Conservation (phyloP, 2,329 filamentous ascomycete species). For the Chalaropsis ovoidea region DNA sequence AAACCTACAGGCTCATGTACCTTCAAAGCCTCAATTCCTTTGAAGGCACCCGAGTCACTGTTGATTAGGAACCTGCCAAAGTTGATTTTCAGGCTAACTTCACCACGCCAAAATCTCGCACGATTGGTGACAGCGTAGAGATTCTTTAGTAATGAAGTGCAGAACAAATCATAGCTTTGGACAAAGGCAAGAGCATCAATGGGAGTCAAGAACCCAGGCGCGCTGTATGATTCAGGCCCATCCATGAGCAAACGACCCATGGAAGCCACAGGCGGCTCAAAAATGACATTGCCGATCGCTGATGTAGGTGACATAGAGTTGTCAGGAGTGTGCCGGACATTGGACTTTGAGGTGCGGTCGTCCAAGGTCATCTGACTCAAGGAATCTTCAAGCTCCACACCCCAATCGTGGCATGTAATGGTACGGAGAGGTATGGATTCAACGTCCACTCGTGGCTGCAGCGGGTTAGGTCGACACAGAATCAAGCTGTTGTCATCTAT, state of each 20-base stretch:
- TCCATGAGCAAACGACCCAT: background rate
- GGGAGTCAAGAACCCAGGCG: background rate
- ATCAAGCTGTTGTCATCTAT: background rate
- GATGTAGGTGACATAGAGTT: background rate
- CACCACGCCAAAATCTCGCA: conserved; percentile 5
- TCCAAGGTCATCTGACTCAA: background rate
- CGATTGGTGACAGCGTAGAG: background rate
- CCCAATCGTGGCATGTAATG: background rate
- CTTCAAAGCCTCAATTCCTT: background rate
- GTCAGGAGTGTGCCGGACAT: too few species aligned
- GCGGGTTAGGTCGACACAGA: background rate
- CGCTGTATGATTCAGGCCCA: background rate
- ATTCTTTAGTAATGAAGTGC: background rate
- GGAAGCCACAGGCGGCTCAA: background rate
- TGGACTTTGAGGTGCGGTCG: background rate
- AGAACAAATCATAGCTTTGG: background rate
- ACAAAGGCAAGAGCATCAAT: conserved; percentile 7
- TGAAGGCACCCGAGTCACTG: background rate
- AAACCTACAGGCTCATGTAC: conserved; percentile 1
- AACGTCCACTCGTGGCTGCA: background rate
- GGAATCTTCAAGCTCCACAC: background rate
- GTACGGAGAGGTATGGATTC: background rate
- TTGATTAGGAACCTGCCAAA: conserved; percentile 15
- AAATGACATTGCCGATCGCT: background rate
- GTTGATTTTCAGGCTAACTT: conserved; percentile 4